Percentiles rank a stretch among this genome's conserved stretches.
phyloP scores from a whole-genome alignment of 495 filamentous ascomycete species.

The Tetracladium marchalianum region DNA sequence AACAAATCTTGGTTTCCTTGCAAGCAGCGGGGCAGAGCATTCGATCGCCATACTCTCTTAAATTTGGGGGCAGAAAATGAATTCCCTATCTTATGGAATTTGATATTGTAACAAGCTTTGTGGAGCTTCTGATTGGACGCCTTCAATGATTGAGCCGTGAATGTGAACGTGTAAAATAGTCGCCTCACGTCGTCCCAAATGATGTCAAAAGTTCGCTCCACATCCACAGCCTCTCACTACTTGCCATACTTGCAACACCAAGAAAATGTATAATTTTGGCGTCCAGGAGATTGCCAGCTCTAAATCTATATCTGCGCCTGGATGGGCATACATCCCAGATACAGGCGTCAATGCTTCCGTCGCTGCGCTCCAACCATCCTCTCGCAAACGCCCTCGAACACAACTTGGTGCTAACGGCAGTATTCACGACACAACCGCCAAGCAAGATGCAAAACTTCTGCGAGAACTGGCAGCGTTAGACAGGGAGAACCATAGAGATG shows the following conservation, averaged over 20 bases:
- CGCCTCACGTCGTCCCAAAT: conserved; percentile 1
- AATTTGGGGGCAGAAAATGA: too few species aligned
- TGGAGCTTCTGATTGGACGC: too few species aligned
- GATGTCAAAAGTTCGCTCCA: neutral
- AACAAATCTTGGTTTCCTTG: too few species aligned
- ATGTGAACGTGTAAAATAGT: neutral
- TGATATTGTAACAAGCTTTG: too few species aligned
- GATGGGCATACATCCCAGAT: conserved; percentile 83
- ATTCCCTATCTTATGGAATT: too few species aligned
- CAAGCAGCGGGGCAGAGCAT: too few species aligned
- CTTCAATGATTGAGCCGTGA: too few species aligned
- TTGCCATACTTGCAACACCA: neutral
- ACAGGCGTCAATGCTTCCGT: conserved; percentile 44
- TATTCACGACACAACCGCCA: conserved; percentile 53
- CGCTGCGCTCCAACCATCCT: conserved; percentile 45
- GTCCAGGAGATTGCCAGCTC: conserved; percentile 69
- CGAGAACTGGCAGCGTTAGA: conserved; percentile 75
- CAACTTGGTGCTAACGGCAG: conserved; percentile 29
- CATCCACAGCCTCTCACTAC: neutral
- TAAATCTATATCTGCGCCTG: conserved; percentile 57
- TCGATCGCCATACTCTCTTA: too few species aligned
- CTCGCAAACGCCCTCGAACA: conserved; percentile 57
- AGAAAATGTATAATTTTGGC: conserved; percentile 29
- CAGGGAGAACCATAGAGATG: conserved; percentile 65
- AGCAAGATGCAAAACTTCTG: conserved; percentile 66